Conservation (phyloP, 148 eudicot genomes). For the Cornus kousa region DNA sequence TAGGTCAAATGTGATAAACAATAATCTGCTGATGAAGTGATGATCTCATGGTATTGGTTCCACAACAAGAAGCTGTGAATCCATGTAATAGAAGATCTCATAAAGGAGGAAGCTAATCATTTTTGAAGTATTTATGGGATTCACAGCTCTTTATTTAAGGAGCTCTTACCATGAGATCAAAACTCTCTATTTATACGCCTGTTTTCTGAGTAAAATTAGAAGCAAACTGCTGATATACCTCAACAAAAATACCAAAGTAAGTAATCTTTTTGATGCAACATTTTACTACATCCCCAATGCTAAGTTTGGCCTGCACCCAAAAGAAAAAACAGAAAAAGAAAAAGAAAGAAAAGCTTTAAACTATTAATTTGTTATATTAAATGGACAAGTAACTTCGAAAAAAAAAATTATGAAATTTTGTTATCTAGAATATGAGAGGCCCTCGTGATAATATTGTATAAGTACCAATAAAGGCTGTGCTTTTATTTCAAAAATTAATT, state of each 20-base stretch:
- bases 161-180: conserved; percentile 3
- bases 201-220: background rate
- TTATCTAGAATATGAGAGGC: background rate
- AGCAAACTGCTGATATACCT: conserved; percentile 40
- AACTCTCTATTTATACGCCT: background rate
- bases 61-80: background rate
- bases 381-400: conserved; percentile 3
- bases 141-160: no score
- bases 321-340: background rate
- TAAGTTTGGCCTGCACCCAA: conserved; percentile 62
- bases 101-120: no score
- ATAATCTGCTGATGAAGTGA: background rate
- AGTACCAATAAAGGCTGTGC: background rate
- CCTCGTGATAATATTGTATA: background rate
- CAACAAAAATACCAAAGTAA: conserved; percentile 88
- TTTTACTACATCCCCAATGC: conserved; percentile 82
- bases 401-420: background rate
- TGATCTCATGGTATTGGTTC: background rate
- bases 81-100: no score
- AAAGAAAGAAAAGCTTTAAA: conserved; percentile 4
- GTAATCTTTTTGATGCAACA: conserved; percentile 83
- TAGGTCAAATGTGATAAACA: background rate
- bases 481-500: background rate
- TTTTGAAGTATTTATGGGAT: no score
- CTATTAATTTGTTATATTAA: background rate